Percentiles rank a stretch among this genome's conserved stretches.
Evolutionary conservation across 2,329 filamentous ascomycete species (phyloP).

Genomic region (Domatiomyces catenatus): DNA sequence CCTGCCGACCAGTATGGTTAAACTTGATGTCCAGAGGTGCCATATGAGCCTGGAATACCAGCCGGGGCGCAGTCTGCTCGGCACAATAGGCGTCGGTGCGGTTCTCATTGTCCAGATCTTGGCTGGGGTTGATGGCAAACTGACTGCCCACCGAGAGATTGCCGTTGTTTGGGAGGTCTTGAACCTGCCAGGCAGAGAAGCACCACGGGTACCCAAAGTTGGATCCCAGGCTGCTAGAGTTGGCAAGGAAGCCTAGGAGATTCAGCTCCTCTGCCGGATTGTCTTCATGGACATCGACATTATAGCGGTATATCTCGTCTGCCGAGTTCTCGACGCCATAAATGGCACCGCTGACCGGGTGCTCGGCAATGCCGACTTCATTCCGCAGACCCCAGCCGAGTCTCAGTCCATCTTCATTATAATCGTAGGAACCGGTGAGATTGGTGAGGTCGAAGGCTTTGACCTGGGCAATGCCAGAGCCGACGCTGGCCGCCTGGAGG

Average conservation of each 20-base stretch:
- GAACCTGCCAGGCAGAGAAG: slow-evolving; percentile 49
- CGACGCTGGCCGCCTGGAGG: slow-evolving; percentile 32
- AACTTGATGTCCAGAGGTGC: slow-evolving; percentile 61
- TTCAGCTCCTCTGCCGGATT: slow-evolving; percentile 65
- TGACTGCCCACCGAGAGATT: slow-evolving; percentile 33
- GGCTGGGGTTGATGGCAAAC: slow-evolving; percentile 31
- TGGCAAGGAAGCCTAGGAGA: slow-evolving; percentile 48
- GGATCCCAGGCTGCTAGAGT: slow-evolving; percentile 27
- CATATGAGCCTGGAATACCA: slow-evolving; percentile 51
- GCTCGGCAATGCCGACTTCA: slow-evolving; percentile 50
- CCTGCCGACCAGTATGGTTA: slow-evolving; percentile 38
- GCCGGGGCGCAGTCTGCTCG: slow-evolving; percentile 30
- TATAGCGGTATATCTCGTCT: slow-evolving; percentile 45
- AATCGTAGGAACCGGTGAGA: slow-evolving; percentile 28
- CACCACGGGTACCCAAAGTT: slow-evolving; percentile 58
- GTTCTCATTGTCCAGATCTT: slow-evolving; percentile 31
- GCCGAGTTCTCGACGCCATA: slow-evolving; percentile 55
- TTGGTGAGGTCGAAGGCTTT: slow-evolving; percentile 44
- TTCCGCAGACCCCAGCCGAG: slow-evolving; percentile 58
- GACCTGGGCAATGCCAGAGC: slow-evolving; percentile 50
- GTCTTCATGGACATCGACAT: slow-evolving; percentile 47
- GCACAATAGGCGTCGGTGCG: slow-evolving; percentile 29
- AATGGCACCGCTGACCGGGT: slow-evolving; percentile 33
- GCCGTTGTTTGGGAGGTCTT: slow-evolving; percentile 32
- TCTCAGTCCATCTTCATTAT: slow-evolving; percentile 36